phyloP scores from a whole-genome alignment of 1,284 basidiomycete species.

The Trichosporon faecale region DNA sequence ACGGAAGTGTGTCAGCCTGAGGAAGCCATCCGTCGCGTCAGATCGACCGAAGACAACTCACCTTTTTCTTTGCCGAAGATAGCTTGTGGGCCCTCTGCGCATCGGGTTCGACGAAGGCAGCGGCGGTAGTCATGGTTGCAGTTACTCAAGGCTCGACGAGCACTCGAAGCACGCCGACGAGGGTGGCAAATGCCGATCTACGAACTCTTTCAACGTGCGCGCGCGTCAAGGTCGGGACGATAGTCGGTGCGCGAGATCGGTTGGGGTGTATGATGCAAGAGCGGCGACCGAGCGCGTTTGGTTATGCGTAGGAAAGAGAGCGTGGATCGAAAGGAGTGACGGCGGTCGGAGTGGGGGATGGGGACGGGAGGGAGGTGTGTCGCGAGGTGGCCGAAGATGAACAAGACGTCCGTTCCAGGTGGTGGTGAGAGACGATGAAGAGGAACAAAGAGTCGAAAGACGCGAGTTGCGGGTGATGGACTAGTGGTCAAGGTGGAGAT shows the following conservation, averaged over 20 bases:
- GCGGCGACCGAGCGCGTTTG: not conserved
- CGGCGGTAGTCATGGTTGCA: conserved; percentile 6
- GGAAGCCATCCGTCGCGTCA: not conserved
- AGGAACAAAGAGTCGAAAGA: not conserved
- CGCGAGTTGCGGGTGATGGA: not conserved
- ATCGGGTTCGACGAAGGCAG: conserved; percentile 18
- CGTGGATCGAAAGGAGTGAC: conserved; percentile 19
- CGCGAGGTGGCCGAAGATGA: conserved; percentile 8
- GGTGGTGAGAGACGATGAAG: not conserved
- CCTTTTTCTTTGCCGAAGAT: conserved; percentile 43
- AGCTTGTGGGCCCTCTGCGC: conserved; percentile 35
- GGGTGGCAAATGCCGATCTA: not conserved
- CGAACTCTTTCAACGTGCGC: conserved; percentile 2
- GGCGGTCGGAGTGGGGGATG: conserved; percentile 13
- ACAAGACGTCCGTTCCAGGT: not conserved
- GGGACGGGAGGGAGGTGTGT: not conserved
- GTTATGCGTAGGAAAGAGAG: not conserved
- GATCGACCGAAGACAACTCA: conserved; percentile 21
- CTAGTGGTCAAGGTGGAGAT: not conserved
- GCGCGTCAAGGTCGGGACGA: not conserved
- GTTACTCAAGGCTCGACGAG: conserved; percentile 5
- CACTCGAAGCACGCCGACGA: not conserved
- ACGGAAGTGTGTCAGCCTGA: conserved; percentile 11
- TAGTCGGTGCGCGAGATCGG: not conserved
- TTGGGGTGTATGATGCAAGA: not conserved